A percentile compares a stretch with the other conserved stretches of the same genome.
phyloP scores from a whole-genome alignment of 1,139 yeast genomes.

The Ogataea hybrid region DNA sequence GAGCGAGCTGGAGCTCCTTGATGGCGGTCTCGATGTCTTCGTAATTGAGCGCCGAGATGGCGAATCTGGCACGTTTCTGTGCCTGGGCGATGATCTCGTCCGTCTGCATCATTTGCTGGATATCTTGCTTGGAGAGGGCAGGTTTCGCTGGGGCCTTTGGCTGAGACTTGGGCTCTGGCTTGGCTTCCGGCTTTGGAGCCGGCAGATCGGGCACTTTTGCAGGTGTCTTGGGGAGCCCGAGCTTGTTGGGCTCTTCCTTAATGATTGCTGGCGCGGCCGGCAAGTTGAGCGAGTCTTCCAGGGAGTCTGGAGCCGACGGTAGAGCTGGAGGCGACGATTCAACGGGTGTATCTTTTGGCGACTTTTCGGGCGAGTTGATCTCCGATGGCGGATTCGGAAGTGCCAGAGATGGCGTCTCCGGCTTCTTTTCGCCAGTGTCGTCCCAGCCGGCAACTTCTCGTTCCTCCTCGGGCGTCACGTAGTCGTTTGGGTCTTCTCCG shows the following conservation, averaged over 20 bases:
- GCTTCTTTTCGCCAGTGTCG: not conserved
- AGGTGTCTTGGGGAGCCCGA: constrained; percentile 30
- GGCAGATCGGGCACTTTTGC: constrained; percentile 5
- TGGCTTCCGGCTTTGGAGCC: constrained; percentile 2
- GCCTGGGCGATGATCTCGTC: constrained; percentile 65
- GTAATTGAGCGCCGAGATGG: constrained; percentile 89
- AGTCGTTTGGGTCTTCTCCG: constrained; percentile 55
- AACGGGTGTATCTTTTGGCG: not conserved
- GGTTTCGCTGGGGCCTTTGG: constrained; percentile 19
- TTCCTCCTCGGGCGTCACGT: constrained; percentile 33
- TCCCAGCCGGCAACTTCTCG: constrained; percentile 17
- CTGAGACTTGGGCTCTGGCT: constrained; percentile 3
- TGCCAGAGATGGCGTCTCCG: constrained; percentile 1
- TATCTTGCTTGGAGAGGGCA: constrained; percentile 39
- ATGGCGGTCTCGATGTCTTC: constrained; percentile 86
- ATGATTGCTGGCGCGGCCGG: constrained; percentile 32
- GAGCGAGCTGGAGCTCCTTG: constrained; percentile 64
- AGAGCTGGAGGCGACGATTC: constrained; percentile 2
- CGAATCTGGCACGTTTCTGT: constrained; percentile 87
- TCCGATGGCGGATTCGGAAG: constrained; percentile 17
- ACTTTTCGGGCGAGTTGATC: constrained; percentile 9
- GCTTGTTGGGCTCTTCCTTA: constrained; percentile 29
- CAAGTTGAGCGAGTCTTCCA: constrained; percentile 25
- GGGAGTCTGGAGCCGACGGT: constrained; percentile 26
- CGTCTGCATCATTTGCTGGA: constrained; percentile 50